Base-by-base conservation (phyloP, 805 yeast genomes). In the Yueomyces sinensis region DNA sequence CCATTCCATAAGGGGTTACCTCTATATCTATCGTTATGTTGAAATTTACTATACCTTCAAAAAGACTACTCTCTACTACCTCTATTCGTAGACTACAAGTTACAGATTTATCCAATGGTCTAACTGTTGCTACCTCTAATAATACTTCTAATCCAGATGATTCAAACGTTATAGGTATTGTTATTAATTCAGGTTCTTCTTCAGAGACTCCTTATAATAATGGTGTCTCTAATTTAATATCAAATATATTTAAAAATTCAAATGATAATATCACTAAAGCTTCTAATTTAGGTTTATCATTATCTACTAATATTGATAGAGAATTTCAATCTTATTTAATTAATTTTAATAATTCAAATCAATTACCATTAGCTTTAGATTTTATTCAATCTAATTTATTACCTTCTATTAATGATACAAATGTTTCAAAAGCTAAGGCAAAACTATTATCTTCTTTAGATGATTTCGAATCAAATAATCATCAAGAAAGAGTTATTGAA, bases 131-230 rank as follows among this genome's bases (percentile, higher is more conserved):
- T 41, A 66, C 83, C 33, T 82, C 77, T 59, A 47, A 68, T 45
- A 69, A 74, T 61, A 69, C 78, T 29, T 47, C 59, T 37, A 25
- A n/a, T n/a, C 28, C 28, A 25, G 39, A 54, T 13, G 32, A 38
- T 38, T 53, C 76, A 27, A 65, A 82, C 32, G 66, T 83, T 27
- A 66, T 78, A 45, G 89, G 91, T 59, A 59, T 78, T 38, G 81
- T 68, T 57, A 63, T 68, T 54, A 80, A 78, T 45, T 81, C 86
- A 34, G 94, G 94, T 57, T 74, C 89, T 33, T 66, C 86, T 56
- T 59, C 80, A 35, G 94, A 82, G 60, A 80, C 77, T 61, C 67
- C 82, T 30, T 80, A 74, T 72, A 78, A 76, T 65, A 81, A 82
- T 47, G 94, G 94, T 72, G 74, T 77, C 35, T 72, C 89, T 36